Evolutionary conservation across 1,284 basidiomycete genomes (phyloP).

Genomic region (Moesziomyces sp.): DNA sequence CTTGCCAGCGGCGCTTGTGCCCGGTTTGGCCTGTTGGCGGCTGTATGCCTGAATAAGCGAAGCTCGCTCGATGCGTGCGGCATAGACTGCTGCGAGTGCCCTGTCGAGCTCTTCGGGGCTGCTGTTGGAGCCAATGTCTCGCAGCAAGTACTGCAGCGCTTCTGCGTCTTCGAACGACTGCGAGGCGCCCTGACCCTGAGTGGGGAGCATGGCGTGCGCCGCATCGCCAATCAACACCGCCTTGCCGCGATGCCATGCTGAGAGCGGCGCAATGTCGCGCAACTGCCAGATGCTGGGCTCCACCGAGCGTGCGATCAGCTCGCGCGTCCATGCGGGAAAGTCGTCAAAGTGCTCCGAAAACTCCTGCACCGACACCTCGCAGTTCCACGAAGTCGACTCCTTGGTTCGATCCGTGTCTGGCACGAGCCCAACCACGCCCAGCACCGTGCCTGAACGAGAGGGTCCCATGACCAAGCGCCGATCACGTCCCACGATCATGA

Average conservation of each 20-base stretch:
- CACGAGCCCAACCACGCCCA: slow-evolving; percentile 33
- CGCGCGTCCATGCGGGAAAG: slow-evolving; percentile 59
- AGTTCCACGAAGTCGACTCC: slow-evolving; percentile 9
- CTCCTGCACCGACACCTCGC: slow-evolving; percentile 10
- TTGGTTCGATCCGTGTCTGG: slow-evolving; percentile 7
- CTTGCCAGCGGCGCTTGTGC: slow-evolving; percentile 6
- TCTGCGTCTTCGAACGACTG: slow-evolving; percentile 34
- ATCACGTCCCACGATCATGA: slow-evolving; percentile 45
- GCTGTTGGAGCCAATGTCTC: neutral
- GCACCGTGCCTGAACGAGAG: slow-evolving; percentile 54
- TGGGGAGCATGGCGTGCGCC: slow-evolving; percentile 57
- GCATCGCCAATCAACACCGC: slow-evolving; percentile 66
- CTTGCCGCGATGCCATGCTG: slow-evolving; percentile 56
- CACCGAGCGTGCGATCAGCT: slow-evolving; percentile 72
- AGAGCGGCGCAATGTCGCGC: slow-evolving; percentile 60
- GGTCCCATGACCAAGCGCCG: slow-evolving; percentile 52
- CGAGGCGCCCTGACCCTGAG: slow-evolving; percentile 28
- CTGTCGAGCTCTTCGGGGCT: neutral
- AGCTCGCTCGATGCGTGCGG: slow-evolving; percentile 7
- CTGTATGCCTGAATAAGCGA: slow-evolving; percentile 13
- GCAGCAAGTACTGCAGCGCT: slow-evolving; percentile 20
- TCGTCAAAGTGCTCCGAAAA: slow-evolving; percentile 51
- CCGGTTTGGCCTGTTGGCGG: slow-evolving; percentile 14
- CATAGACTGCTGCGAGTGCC: slow-evolving; percentile 3
- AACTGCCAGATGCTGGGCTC: slow-evolving; percentile 64